phyloP scores from a whole-genome alignment of 2,329 filamentous ascomycete genomes.

The Trichophyton benhamiae region DNA sequence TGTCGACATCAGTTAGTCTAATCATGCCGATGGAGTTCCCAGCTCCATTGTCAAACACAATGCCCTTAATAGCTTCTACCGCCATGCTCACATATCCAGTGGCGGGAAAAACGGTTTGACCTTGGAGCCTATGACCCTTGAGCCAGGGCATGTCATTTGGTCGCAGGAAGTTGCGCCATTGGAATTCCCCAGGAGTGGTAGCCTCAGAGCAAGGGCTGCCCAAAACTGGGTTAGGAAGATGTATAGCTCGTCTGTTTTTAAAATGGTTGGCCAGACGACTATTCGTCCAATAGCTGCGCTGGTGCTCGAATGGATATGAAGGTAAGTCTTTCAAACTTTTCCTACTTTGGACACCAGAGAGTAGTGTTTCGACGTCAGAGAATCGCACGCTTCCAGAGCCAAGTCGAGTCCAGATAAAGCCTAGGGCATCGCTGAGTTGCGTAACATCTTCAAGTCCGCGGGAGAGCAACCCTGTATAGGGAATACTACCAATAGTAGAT shows the following conservation, averaged over 20 bases:
- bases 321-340: conserved; percentile 10
- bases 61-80: conserved; percentile 17
- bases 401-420: conserved; percentile 9
- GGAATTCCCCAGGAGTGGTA: conserved; percentile 13
- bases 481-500: conserved; percentile 19
- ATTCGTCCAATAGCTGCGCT: conserved; percentile 13
- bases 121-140: conserved; percentile 21
- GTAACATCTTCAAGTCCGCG: conserved; percentile 14
- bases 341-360: background rate
- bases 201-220: conserved; percentile 11
- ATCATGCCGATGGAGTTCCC: conserved; percentile 9
- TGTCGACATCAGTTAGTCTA: conserved; percentile 9
- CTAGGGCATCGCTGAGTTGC: conserved; percentile 9
- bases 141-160: conserved; percentile 23
- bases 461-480: conserved; percentile 15
- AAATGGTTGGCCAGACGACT: conserved; percentile 10
- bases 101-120: conserved; percentile 22
- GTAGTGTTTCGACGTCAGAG: background rate
- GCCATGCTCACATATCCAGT: conserved; percentile 17
- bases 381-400: conserved; percentile 4
- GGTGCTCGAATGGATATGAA: conserved; percentile 14
- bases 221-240: conserved; percentile 13
- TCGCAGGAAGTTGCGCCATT: conserved; percentile 21
- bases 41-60: background rate
- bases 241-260: conserved; percentile 14